Percentiles rank a stretch among this genome's conserved stretches.
phyloP scores from a whole-genome alignment of 2,329 filamentous ascomycete species.

The Teratosphaeria destructans region DNA sequence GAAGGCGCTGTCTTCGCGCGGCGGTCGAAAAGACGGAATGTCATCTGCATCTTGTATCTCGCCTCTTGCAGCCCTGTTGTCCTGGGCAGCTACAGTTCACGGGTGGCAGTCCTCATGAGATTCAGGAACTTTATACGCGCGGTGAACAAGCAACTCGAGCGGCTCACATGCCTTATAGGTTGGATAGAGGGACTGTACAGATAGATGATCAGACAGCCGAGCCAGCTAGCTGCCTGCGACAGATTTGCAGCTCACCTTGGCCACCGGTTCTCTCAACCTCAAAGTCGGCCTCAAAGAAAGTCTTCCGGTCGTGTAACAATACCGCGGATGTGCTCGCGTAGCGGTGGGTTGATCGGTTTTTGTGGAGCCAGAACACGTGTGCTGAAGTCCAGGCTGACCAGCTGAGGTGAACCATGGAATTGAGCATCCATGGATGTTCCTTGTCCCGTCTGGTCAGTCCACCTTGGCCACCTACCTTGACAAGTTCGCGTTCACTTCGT shows the following conservation, averaged over 20 bases:
- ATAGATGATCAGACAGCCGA: neutral
- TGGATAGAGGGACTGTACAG: neutral
- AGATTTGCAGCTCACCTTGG: neutral
- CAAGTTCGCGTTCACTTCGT: no score
- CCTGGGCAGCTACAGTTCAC: neutral
- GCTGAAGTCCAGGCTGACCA: neutral
- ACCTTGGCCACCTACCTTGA: no score
- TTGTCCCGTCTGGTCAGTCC: no score
- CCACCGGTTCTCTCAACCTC: neutral
- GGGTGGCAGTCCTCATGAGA: neutral
- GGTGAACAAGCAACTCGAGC: neutral
- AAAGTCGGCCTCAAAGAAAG: neutral
- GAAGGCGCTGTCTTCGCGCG: conserved; percentile 30
- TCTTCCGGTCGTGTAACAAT: neutral
- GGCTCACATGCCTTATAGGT: neutral
- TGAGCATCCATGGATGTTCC: no score
- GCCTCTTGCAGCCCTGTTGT: neutral
- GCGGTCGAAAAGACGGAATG: conserved; percentile 15
- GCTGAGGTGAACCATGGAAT: no score
- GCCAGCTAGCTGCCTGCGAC: neutral
- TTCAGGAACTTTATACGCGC: neutral
- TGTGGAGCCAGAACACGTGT: neutral
- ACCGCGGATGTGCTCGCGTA: neutral
- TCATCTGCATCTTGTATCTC: neutral
- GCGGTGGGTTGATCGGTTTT: neutral